Conservation (phyloP, 257 asterid genomes). For the Mitragyna speciosa region DNA sequence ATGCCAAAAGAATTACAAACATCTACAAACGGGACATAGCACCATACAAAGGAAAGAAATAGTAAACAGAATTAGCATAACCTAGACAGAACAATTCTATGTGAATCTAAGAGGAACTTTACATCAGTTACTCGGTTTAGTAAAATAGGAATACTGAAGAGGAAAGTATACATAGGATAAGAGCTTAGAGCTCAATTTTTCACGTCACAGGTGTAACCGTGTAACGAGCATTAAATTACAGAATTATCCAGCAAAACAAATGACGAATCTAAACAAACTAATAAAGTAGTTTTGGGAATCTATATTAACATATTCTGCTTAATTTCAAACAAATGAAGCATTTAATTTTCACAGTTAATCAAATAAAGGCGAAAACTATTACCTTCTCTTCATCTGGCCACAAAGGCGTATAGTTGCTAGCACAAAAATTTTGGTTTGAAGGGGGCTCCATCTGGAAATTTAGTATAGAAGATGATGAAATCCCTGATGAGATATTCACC, state of each 20-base stretch:
- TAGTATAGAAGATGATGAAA: slow-evolving; percentile 48
- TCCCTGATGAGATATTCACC: slow-evolving; percentile 59
- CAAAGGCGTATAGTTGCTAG: slow-evolving; percentile 39
- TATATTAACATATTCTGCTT: neutral
- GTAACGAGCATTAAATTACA: neutral
- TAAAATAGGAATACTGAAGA: neutral
- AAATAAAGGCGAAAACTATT: neutral
- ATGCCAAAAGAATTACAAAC: slow-evolving; percentile 5
- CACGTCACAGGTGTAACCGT: neutral
- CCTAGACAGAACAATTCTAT: neutral
- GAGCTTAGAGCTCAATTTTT: neutral
- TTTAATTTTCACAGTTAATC: neutral
- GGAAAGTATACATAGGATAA: neutral
- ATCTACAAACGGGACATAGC: neutral
- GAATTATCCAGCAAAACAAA: neutral
- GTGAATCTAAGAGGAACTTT: neutral
- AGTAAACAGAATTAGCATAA: neutral
- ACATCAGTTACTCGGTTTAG: neutral
- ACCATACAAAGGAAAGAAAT: neutral
- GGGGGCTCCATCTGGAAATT: slow-evolving; percentile 90
- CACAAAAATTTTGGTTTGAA: slow-evolving; percentile 82
- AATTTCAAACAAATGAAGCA: too few species aligned
- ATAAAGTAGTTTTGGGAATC: neutral
- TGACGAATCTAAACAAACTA: neutral
- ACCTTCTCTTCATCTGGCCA: slow-evolving; percentile 79